Conservation (phyloP, 176 grass and related monocot genomes). For the Ensete glaucum region DNA sequence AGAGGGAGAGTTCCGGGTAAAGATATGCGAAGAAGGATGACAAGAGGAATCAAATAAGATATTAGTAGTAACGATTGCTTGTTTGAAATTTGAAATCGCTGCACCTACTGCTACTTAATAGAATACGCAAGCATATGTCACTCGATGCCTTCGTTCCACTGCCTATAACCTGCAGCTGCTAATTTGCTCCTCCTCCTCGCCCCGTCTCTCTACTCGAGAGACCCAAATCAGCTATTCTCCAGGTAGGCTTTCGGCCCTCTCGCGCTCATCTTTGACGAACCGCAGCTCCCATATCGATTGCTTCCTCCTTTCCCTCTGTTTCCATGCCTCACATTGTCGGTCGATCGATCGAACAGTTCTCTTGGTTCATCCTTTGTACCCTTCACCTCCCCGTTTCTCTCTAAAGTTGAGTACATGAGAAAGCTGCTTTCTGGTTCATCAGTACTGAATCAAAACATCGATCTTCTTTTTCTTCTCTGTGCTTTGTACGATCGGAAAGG, state of each 20-base stretch:
- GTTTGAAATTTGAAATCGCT: conserved; percentile 11
- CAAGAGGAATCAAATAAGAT: background rate
- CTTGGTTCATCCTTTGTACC: background rate
- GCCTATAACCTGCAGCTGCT: background rate
- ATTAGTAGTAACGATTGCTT: background rate
- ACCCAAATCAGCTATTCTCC: background rate
- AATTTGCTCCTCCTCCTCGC: background rate
- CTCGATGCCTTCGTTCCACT: background rate
- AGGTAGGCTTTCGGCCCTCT: background rate
- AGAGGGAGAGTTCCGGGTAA: too few relatives aligned
- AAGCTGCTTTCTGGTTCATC: background rate
- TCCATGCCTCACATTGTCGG: background rate
- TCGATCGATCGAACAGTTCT: background rate
- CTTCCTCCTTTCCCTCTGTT: too few relatives aligned
- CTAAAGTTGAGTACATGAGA: background rate
- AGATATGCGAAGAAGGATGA: background rate
- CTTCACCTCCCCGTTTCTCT: background rate
- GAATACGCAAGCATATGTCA: background rate
- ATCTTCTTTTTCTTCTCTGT: background rate
- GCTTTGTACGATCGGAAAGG: background rate
- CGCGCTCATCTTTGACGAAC: too few relatives aligned
- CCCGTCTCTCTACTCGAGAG: background rate
- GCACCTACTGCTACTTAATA: background rate
- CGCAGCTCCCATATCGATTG: too few relatives aligned
- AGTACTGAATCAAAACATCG: background rate